Evolutionary conservation across 495 filamentous ascomycete species (phyloP).

Genomic region (Trichocladium antarcticum): DNA sequence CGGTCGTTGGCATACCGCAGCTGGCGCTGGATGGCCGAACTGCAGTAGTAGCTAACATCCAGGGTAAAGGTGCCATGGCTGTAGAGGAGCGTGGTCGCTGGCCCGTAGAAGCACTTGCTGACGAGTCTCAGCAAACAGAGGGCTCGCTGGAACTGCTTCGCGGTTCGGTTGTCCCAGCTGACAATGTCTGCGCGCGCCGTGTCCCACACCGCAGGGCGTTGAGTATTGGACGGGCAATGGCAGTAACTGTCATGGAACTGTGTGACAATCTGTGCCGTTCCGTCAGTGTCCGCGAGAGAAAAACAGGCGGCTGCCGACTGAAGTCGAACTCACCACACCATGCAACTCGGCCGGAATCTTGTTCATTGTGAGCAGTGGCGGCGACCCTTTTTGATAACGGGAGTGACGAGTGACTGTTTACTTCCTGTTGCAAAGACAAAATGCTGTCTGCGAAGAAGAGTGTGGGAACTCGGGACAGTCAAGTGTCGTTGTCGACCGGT

Average conservation of each 20-base stretch:
- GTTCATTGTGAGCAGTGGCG: too few species aligned
- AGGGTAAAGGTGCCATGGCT: neutral
- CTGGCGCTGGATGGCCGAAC: neutral
- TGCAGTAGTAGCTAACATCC: neutral
- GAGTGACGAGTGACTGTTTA: too few species aligned
- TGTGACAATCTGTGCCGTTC: neutral
- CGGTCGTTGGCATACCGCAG: neutral
- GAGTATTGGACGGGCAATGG: neutral
- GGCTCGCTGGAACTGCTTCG: neutral
- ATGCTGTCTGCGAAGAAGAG: too few species aligned
- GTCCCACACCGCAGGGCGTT: neutral
- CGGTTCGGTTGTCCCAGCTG: neutral
- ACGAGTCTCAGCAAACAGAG: neutral
- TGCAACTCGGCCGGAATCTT: too few species aligned
- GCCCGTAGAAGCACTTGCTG: neutral
- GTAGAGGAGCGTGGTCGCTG: neutral
- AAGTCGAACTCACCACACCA: neutral
- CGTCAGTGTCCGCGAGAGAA: neutral
- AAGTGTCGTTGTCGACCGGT: too few species aligned
- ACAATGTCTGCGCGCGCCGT: neutral
- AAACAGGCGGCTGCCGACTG: too few species aligned
- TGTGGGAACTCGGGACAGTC: too few species aligned
- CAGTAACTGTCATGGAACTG: neutral
- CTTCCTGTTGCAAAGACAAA: too few species aligned
- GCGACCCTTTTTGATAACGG: too few species aligned